Evolutionary conservation across 108 stramenopile species (phyloP), one percentile per base, ranked within the genome.

Genomic region (Schizochytrium sp.): DNA sequence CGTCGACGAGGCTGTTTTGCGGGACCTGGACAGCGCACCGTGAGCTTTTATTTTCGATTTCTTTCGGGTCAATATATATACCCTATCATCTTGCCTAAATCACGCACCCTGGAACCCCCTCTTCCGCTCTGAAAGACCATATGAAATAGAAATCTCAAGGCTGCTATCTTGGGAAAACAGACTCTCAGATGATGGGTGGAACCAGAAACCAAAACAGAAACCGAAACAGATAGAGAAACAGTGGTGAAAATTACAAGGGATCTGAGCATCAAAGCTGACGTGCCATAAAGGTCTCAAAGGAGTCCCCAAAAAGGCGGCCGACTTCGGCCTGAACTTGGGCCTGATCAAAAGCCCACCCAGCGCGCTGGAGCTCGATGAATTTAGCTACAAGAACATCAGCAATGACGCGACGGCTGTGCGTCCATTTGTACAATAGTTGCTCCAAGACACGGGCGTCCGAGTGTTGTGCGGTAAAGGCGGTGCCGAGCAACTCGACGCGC

Each of bases 361-460:
- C 94, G 21, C 87, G 60, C 8, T 90, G 29, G 44, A 93, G 43
- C 58, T 96, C 95, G 12, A 47, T 58, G 90, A 95, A 95, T 91
- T 97, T 95, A 29, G 91, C 88, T 21, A 87, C 72, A 59, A 97
- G 72, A 0, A 95, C 96, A 16, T 92, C 72, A 12, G 96, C 95
- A 51, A 97, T 95, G 3, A 96, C 94, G 4, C 92, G 92, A 25
- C 96, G 90, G 23, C 95, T 96, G 92, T 97, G 97, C 44, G 94
- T 72, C 97, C 97, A 97, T 92, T 97, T 97, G 94, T 97, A 97
- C 19, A 97, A 44, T 0, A 97, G 90, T 88, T 97, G 97, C 87
- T 97, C 97, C 10, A 97, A 71, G 12, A 97, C 97, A 5, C 97
- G 89, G 44, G 94, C 94, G 92, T 97, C 96, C 29, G 91, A 92